Base-by-base conservation (phyloP, 768 basidiomycete genomes). In the Neoboletus brunneissimus region DNA sequence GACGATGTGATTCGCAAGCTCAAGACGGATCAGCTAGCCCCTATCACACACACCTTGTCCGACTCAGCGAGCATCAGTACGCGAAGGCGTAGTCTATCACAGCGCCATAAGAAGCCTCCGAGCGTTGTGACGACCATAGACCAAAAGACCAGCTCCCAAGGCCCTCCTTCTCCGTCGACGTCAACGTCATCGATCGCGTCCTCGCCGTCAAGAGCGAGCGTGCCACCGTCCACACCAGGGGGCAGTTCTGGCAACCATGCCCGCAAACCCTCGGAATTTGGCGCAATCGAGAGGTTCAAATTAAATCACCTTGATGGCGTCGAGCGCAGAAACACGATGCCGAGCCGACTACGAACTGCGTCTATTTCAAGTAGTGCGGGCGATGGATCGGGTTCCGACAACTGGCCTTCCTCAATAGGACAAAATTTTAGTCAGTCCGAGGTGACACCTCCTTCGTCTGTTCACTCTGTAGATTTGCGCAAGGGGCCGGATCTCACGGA, bases 1-100 rank as follows among this genome's bases (percentile, higher is more conserved):
- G 97, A 99, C 73, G 95, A 98, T 68, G 87, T 98, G 63, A 97
- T 99, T 64, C 86, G 92, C 58, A 97, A 98, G 73, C 79, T 98
- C 67, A 89, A 91, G 74, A 91, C 90, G 2, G 96, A 98, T 61
- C 91, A 93, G 65, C 82, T 94, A 75, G 75, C 82, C 0, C 91
- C 92, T 13, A 79, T 94, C 41, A 74, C 83, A 0, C 89, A 93
- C 60, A 78, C 90, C 7, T 75, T 91, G 57, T 79, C 86, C 5
- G 86, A 94, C 64, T 81, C 87, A 1, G 65, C 74, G 11, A 76
- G 73, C 53, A 71, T 79, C 45, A 86, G 86, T 64, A 75, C 78
- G 23, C 81, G 94, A 48, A 84, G 86, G 61, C 85, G 89, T 48
- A 95, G 93, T 67, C 69, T 91, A n/a, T 94, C 93, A 7, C 82